Conservation (phyloP, 1,139 yeast species). For the Magnusiomyces clavatus region DNA sequence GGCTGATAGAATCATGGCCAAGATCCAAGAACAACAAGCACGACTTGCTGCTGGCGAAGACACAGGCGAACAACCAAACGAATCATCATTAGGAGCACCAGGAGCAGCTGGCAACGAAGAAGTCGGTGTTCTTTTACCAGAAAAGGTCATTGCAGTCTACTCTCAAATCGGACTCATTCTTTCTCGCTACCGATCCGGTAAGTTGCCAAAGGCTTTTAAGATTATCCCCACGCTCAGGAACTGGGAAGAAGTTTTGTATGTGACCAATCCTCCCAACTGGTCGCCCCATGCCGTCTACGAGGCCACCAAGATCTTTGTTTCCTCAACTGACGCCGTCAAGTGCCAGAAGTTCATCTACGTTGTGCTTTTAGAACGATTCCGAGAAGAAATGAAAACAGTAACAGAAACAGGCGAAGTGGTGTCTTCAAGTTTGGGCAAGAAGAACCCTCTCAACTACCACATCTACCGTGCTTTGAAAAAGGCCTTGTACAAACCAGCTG, state of each 20-base stretch:
- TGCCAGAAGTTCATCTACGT: conserved; percentile 76
- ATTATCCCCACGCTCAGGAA: conserved; percentile 86
- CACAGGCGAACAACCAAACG: conserved; percentile 24
- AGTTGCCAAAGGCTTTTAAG: conserved; percentile 88
- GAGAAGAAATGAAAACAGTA: conserved; percentile 72
- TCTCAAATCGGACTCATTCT: conserved; percentile 83
- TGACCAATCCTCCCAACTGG: conserved; percentile 89
- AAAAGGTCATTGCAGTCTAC: conserved; percentile 91
- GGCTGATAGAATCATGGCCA: conserved; percentile 89
- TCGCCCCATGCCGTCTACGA: conserved; percentile 95
- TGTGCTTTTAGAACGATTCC: conserved; percentile 76
- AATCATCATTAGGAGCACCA: no score
- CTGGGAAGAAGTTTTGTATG: conserved; percentile 93
- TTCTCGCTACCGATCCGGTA: conserved; percentile 91
- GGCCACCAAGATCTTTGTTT: conserved; percentile 88
- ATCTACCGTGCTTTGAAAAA: conserved; percentile 86
- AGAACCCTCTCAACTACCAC: conserved; percentile 62
- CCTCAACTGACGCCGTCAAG: conserved; percentile 78
- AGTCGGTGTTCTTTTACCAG: conserved; percentile 72
- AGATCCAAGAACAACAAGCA: conserved; percentile 65
- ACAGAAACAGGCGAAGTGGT: conserved; percentile 2
- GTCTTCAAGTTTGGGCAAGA: background rate
- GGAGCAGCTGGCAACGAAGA: conserved; percentile 22
- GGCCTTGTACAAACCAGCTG: conserved; percentile 92
- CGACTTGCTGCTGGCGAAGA: conserved; percentile 8